A percentile compares a stretch with the other conserved stretches of the same genome.
phyloP scores from a whole-genome alignment of 2,329 filamentous ascomycete genomes.

The Cercospora janseana region DNA sequence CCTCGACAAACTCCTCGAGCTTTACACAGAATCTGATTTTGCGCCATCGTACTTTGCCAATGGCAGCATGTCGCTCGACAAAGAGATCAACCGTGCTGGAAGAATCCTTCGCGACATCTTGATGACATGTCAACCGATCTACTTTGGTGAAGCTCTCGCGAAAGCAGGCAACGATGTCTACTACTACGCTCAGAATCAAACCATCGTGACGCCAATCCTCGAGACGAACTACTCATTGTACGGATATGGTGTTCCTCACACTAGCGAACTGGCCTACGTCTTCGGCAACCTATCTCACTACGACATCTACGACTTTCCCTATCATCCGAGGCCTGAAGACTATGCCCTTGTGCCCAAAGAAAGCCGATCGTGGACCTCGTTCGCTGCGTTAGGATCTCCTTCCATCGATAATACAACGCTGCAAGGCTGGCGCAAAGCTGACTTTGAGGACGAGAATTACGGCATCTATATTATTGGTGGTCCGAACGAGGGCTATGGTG shows the following conservation, averaged over 20 bases:
- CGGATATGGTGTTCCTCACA: constrained; percentile 52
- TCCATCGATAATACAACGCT: constrained; percentile 41
- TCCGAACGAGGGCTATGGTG: constrained; percentile 43
- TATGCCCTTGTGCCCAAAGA: constrained; percentile 42
- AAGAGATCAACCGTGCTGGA: constrained; percentile 52
- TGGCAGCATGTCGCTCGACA: constrained; percentile 35
- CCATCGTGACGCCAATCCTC: constrained; percentile 51
- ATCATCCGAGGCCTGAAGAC: constrained; percentile 42
- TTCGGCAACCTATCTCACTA: constrained; percentile 47
- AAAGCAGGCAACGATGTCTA: constrained; percentile 45
- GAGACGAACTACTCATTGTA: constrained; percentile 34
- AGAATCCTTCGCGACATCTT: constrained; percentile 54
- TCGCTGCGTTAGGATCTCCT: constrained; percentile 44
- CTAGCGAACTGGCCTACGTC: constrained; percentile 55
- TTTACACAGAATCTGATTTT: constrained; percentile 48
- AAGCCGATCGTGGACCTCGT: constrained; percentile 51
- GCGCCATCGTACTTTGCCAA: constrained; percentile 37
- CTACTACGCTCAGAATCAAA: constrained; percentile 56
- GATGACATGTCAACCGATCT: constrained; percentile 51
- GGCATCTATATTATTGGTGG: constrained; percentile 49
- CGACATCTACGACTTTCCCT: constrained; percentile 39
- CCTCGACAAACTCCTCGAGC: constrained; percentile 32
- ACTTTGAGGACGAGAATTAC: constrained; percentile 29
- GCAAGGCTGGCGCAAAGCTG: constrained; percentile 44
- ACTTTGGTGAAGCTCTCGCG: constrained; percentile 44